Base-by-base conservation (phyloP, 352 stramenopile genomes). In the Proteromonas lacertae region DNA sequence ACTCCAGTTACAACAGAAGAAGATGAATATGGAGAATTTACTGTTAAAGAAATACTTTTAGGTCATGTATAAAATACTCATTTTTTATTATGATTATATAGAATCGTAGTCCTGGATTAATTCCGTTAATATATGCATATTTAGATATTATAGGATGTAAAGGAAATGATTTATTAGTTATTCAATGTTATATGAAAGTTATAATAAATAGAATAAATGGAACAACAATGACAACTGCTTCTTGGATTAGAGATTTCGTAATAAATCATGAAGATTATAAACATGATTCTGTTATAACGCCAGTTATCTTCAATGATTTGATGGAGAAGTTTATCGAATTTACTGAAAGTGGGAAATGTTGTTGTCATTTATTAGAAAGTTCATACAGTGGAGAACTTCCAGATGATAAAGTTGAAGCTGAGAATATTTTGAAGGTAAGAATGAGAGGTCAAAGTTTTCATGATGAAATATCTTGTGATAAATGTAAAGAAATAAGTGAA, bases 61-160 rank as follows among this genome's bases (percentile, higher is more conserved):
- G n/a, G n/a, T n/a, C n/a, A n/a, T n/a, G n/a, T n/a, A n/a, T n/a
- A n/a, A n/a, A n/a, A n/a, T n/a, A n/a, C n/a, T n/a, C n/a, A n/a
- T n/a, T n/a, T n/a, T n/a, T n/a, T n/a, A n/a, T n/a, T n/a, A n/a
- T n/a, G n/a, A n/a, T n/a, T n/a, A n/a, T n/a, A 51, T 74, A 77
- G 38, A 63, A 69, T 47, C 89, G 90, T 58, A 94, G 84, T 52
- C 77, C 80, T 10, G 83, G 83, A 19, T 59, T 96, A 3, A 84
- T 96, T 40, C 76, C 79, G 24, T 59, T 94, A 25, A 62, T 92
- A 32, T 79, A 86, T 50, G 80, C 77, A 12, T 96, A 96, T 53
- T 43, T 94, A 35, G 83, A 93, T 48, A 67, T 88, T 48, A 93
- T 93, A 36, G 69, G 86, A 45, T 93, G 77, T 55, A 80, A 93